These are phyloP conservation scores for Russula dissimulans DNA, from an alignment of 768 basidiomycete species.

Conservation along the genomic window DNA sequence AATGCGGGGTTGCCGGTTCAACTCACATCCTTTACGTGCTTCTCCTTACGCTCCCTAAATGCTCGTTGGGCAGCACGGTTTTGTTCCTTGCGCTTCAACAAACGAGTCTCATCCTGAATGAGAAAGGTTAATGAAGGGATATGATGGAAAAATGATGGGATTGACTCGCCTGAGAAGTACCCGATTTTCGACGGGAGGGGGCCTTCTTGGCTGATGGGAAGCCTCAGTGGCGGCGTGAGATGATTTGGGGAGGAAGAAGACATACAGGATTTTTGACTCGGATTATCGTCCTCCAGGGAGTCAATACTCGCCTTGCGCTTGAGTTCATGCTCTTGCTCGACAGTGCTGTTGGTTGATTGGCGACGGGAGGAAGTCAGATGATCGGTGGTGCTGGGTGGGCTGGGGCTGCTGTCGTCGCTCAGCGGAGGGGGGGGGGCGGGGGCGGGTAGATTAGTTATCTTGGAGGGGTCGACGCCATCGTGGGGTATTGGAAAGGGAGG, in stretches of 20 bases:
- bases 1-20: too few relatives aligned
- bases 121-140: neutral
- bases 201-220: constrained; percentile 20
- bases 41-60: constrained; percentile 95
- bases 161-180: constrained; percentile 28
- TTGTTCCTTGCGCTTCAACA: constrained; percentile 91
- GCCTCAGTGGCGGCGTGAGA: neutral
- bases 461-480: constrained; percentile 52
- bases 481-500: constrained; percentile 25
- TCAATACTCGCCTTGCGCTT: constrained; percentile 70
- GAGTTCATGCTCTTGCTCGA: constrained; percentile 41
- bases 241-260: constrained; percentile 23
- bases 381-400: constrained; percentile 47
- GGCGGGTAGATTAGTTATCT: constrained; percentile 40
- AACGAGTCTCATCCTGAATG: constrained; percentile 56
- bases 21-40: constrained; percentile 92
- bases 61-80: constrained; percentile 96
- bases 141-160: neutral
- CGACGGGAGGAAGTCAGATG: constrained; percentile 26
- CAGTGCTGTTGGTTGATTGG: constrained; percentile 26
- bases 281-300: constrained; percentile 53
- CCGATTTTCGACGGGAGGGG: constrained; percentile 33
- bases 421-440: constrained; percentile 52
- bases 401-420: constrained; percentile 68
- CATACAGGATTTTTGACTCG: constrained; percentile 57